Evolutionary conservation across 306 rosid genomes (phyloP), one percentile per base, ranked within the genome.

Genomic region (Trifolium pratense): DNA sequence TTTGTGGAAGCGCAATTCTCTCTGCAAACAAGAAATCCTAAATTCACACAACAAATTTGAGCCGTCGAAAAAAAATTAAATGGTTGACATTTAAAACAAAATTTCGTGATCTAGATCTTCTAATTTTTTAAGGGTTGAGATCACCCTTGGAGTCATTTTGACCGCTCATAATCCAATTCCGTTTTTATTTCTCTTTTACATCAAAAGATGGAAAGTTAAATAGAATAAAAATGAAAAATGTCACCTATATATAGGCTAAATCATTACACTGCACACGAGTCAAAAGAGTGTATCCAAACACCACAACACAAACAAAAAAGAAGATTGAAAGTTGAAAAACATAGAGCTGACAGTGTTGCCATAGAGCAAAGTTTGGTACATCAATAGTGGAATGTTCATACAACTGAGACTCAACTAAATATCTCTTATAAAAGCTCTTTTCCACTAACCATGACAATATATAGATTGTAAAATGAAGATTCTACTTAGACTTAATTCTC

Each of bases 401-500:
- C 77, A 70, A 53, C 78, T 68, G 56, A 32, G 60, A 68, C 78
- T 72, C 46, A 51, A 76, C 86, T 75, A 74, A 36, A 61, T 31
- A 40, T 11, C 31, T 34, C 29, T 78, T 77, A 29, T 4, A 34
- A 55, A 55, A 46, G 62, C 10, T 32, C 66, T 63, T 21, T 45
- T 66, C 20, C 64, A 64, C 71, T 59, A 48, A 63, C 40, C 66
- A 76, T 49, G 46, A 40, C 10, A 70, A 17, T 11, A 66, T 17
- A 66, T 17, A 58, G 67, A 75, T 46, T 3, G 37, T 45, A 32
- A 66, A 31, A 64, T 32, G 58, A 77, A 58, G 13, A n/a, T 56
- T 56, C 79, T 88, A 95, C 87, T 91, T 20, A 2, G 87, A 84
- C 88, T 95, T 90, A 84, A 32, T 49, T 80, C 90, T 85, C 93